Evolutionary conservation across 352 stramenopile genomes (phyloP), one percentile per base, ranked within the genome.

Genomic region (Phytophthora lateralis): DNA sequence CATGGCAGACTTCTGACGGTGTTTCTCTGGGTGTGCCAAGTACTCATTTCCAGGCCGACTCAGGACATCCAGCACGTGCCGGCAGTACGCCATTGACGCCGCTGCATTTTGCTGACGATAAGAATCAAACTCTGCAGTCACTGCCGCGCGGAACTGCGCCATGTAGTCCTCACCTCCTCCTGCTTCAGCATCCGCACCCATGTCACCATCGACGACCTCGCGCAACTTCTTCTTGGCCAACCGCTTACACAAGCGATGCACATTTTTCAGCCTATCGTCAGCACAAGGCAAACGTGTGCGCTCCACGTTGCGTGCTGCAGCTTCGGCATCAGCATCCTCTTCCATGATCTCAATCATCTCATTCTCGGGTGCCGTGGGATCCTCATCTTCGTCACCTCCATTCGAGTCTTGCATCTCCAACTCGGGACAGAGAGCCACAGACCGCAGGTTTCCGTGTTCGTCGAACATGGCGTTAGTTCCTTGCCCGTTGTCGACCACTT

Each of bases 61-160:
- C 20, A 93, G 45, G 48, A 71, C 60, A 6, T 73, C 57, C 21
- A 95, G 72, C 20, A 93, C 57, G 38, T 91, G 73, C 4, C 85
- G 68, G 49, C 87, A 95, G 57, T 93, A 95, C 0, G 81, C 55
- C 87, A 95, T 95, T 4, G 87, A 95, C 15, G 85, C 87, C 4
- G 78, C 82, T 8, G 82, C 82, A 57, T 95, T 95, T 38, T 92
- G 80, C 60, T 93, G 83, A 37, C 75, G 70, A 59, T 81, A 92
- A 15, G 75, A 62, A 34, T 83, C 76, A 2, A 87, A 81, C 24
- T 82, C 61, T 1, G 60, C 57, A 20, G 56, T 57, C 8, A 90
- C 72, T 1, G 78, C 58, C 7, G 65, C 38, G 1, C 83, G 83
- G 54, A 95, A 95, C 37, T 72, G 74, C 20, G 77, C 76, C 55